Evolutionary conservation across 2,329 filamentous ascomycete genomes (phyloP).

Genomic region (Trichophyton rubrum): DNA sequence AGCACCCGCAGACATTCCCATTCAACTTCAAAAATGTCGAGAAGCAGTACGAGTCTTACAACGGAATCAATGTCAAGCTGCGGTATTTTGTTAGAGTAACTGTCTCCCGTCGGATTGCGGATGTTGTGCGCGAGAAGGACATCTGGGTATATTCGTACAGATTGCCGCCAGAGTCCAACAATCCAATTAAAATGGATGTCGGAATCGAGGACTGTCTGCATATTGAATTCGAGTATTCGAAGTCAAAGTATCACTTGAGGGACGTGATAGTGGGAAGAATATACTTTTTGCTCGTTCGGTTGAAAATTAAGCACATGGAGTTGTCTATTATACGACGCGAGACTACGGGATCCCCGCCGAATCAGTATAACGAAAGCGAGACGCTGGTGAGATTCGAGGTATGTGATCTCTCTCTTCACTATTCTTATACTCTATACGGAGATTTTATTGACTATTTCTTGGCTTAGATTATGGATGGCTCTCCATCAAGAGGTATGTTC

Average conservation of each 20-base stretch:
- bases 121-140: slow-evolving; percentile 97
- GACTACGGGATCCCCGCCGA: slow-evolving; percentile 89
- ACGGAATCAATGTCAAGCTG: slow-evolving; percentile 98
- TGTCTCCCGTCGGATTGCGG: slow-evolving; percentile 90
- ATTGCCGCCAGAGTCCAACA: slow-evolving; percentile 96
- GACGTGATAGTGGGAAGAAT: slow-evolving; percentile 97
- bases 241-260: slow-evolving; percentile 97
- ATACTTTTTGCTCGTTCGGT: slow-evolving; percentile 89
- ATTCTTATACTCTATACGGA: background rate
- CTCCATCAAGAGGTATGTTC: slow-evolving; percentile 71
- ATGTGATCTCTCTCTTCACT: slow-evolving; percentile 16
- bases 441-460: slow-evolving; percentile 7
- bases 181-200: slow-evolving; percentile 99
- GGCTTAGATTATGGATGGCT: slow-evolving; percentile 88
- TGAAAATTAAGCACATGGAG: slow-evolving; percentile 99
- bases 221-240: slow-evolving; percentile 99
- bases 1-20: slow-evolving; percentile 95
- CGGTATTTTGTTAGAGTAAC: slow-evolving; percentile 97
- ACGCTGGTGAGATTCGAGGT: slow-evolving; percentile 94
- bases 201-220: slow-evolving; percentile 98
- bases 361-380: slow-evolving; percentile 99
- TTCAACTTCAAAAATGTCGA: slow-evolving; percentile 99
- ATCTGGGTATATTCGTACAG: slow-evolving; percentile 99
- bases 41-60: slow-evolving; percentile 99
- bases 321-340: slow-evolving; percentile 92